phyloP scores from a whole-genome alignment of 1,139 yeast genomes.

The Saccharomycopsis phalli region DNA sequence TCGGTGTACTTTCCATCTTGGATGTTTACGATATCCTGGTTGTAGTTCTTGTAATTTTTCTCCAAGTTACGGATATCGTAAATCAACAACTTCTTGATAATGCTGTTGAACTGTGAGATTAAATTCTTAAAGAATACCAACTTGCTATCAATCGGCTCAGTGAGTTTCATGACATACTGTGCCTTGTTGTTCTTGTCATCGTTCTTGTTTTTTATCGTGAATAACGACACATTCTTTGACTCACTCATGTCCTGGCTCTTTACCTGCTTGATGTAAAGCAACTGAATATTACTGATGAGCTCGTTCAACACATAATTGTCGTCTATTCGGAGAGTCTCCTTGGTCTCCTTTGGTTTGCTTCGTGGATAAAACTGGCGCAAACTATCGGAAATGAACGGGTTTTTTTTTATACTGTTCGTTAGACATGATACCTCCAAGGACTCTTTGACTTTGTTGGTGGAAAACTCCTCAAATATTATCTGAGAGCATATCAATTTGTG shows the following conservation, averaged over 20 bases:
- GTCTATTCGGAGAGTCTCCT: constrained; percentile 6
- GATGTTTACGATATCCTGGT: constrained; percentile 14
- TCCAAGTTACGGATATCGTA: constrained; percentile 18
- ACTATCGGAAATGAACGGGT: constrained; percentile 12
- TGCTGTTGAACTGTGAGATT: constrained; percentile 15
- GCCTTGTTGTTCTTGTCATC: neutral
- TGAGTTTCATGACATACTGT: constrained; percentile 7
- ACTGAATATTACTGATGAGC: constrained; percentile 12
- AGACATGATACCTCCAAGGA: constrained; percentile 13
- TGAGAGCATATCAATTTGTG: constrained; percentile 19
- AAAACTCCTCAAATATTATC: constrained; percentile 13
- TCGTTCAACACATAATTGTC: constrained; percentile 12
- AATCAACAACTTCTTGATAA: constrained; percentile 17
- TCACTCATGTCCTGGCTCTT: constrained; percentile 6
- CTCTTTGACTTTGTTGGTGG: constrained; percentile 3
- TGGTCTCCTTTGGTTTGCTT: neutral
- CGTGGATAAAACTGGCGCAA: constrained; percentile 9
- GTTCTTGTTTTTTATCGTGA: constrained; percentile 1
- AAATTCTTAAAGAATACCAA: constrained; percentile 17
- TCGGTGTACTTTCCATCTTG: constrained; percentile 18
- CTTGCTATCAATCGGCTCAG: constrained; percentile 15
- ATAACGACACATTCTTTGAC: constrained; percentile 2
- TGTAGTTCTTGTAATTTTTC: constrained; percentile 10
- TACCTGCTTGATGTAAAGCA: constrained; percentile 15
- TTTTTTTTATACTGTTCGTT: constrained; percentile 9